Evolutionary conservation across 768 basidiomycete genomes (phyloP), one percentile per base, ranked within the genome.

Genomic region (Termitomyces sp.): DNA sequence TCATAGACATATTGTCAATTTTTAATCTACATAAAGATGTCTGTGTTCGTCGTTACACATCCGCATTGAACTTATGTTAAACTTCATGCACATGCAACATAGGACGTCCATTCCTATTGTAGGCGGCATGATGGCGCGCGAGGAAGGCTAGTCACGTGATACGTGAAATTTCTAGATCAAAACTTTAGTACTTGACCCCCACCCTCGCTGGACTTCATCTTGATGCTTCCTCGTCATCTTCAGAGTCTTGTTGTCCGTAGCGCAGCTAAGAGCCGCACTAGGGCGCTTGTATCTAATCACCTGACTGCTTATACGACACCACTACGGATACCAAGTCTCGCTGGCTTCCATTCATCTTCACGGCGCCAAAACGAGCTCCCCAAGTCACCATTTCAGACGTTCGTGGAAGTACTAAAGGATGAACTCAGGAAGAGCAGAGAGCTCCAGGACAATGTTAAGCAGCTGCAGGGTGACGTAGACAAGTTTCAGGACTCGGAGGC

Each of bases 401-500:
- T 99, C 63, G 94, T 98, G 8, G 91, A 98, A 34, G 94, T 95
- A 20, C 77, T 99, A 46, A 85, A 82, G 63, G 94, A 97, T 53
- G 97, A 99, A 74, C 74, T 99, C 46, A 80, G 84, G 69, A 98
- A 98, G 79, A 96, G 92, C 68, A 76, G 94, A 61, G 95, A 96
- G 70, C 79, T 97, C 50, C 93, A 96, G 75, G 95, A 98, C 34
- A 96, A 96, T 72, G 89, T 98, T 48, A 95, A 94, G 76, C 93
- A 97, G 74, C 80, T 99, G 18, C 93, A 96, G 74, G 97, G 97
- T 61, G 94, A 98, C 71, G 96, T 97, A 37, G 92, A 93, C 75
- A 97, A 97, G 74, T 74, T 98, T 49, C 95, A 98, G 77, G 97
- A 98, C 70, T 94, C 92, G 54, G 94, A 96, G 68, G 89, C 94